These are phyloP conservation scores for Auricularia heimuer DNA, from an alignment of 768 basidiomycete genomes.

Conservation along the genomic window DNA sequence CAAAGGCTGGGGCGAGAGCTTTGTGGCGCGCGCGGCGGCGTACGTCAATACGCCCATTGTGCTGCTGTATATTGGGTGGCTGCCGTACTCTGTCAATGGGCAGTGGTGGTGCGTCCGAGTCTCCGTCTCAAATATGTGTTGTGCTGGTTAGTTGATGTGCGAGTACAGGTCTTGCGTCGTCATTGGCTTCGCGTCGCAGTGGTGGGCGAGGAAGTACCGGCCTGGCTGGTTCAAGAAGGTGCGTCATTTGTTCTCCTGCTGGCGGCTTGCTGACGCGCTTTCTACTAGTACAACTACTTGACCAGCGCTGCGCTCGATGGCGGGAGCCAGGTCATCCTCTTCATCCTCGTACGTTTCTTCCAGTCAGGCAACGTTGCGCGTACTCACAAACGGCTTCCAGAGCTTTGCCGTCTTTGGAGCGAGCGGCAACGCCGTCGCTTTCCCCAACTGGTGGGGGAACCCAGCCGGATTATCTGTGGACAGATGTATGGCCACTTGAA, in stretches of 20 bases:
- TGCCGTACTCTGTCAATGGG: constrained; percentile 33
- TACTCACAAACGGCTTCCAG: background rate
- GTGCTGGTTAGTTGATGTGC: constrained; percentile 24
- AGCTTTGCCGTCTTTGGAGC: constrained; percentile 32
- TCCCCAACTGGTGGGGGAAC: constrained; percentile 39
- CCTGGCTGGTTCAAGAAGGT: constrained; percentile 42
- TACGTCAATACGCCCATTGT: constrained; percentile 41
- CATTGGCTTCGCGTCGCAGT: constrained; percentile 40
- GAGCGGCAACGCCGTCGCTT: constrained; percentile 31
- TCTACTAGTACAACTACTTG: constrained; percentile 32
- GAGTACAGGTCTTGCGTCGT: constrained; percentile 31
- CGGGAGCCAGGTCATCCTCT: constrained; percentile 38
- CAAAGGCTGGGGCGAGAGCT: constrained; percentile 21
- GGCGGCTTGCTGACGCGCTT: background rate
- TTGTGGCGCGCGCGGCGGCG: constrained; percentile 27
- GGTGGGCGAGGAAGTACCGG: constrained; percentile 35
- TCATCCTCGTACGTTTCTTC: constrained; percentile 32
- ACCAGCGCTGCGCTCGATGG: constrained; percentile 41
- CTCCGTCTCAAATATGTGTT: background rate
- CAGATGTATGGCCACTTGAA: constrained; percentile 8
- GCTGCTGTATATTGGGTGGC: constrained; percentile 15
- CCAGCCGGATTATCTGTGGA: constrained; percentile 15
- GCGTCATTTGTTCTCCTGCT: constrained; percentile 5
- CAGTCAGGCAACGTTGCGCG: constrained; percentile 8
- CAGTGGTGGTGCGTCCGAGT: constrained; percentile 20